Percentiles rank a stretch among this genome's conserved stretches.
These are phyloP conservation scores for Stachybotrys elegans DNA, from an alignment of 2,329 filamentous ascomycete species.

Conservation along the genomic window DNA sequence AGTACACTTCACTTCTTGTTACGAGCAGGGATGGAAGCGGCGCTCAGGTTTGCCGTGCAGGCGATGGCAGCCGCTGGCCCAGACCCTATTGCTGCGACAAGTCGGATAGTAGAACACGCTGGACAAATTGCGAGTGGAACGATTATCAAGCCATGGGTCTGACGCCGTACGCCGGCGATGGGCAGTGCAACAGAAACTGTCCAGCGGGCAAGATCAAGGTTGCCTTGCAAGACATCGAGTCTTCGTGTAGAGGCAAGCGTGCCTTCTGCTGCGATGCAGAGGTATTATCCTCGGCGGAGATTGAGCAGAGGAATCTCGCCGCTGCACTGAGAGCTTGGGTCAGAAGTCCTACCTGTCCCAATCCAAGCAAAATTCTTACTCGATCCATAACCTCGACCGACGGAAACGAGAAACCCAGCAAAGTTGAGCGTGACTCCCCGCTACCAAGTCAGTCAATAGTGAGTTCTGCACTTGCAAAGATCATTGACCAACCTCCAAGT, in stretches of 20 bases:
- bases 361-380: conserved; percentile 1
- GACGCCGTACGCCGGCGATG: neutral
- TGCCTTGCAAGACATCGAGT: neutral
- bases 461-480: neutral
- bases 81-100: conserved; percentile 2
- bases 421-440: neutral
- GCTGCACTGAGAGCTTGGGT: neutral
- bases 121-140: conserved; percentile 1
- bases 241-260: neutral
- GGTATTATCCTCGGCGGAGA: neutral
- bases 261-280: conserved; percentile 3
- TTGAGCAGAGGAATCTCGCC: neutral
- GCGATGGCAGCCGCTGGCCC: neutral
- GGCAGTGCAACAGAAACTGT: conserved; percentile 1
- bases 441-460: neutral
- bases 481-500: neutral
- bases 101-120: conserved; percentile 3
- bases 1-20: neutral
- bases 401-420: neutral
- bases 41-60: conserved; percentile 2
- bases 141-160: neutral
- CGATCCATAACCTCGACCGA: conserved; percentile 2
- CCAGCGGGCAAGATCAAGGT: conserved; percentile 5
- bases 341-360: neutral
- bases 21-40: neutral